Evolutionary conservation across 2,329 filamentous ascomycete species (phyloP), one percentile per base, ranked within the genome.

Genomic region (Westerdykella ornata): DNA sequence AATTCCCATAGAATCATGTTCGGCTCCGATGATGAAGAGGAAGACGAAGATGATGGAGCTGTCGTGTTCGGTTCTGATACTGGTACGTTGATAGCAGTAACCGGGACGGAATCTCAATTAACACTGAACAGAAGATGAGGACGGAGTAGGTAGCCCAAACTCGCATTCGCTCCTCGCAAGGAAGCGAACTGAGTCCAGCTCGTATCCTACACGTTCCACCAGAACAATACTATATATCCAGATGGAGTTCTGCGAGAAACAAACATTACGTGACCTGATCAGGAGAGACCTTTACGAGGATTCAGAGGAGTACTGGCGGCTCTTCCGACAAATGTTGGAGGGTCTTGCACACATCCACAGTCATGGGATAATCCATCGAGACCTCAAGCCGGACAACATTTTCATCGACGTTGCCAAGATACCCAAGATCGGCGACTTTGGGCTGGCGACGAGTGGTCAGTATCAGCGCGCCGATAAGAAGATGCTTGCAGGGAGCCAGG

Each of bases 221-320:
- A 78, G 78, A 39, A 89, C 84, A 0, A 82, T 89, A 5, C 74
- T 98, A 32, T 98, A 96, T 62, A 97, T 98, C 42, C 92, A 94
- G 46, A 98, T 98, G 92, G 92, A 98, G 62, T 94, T 96, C 53
- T 98, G 92, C 59, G 90, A 97, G 62, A 92, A 90, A 60, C 80
- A 85, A 51, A 97, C 92, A 0, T 76, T 98, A 22, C 83, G 89
- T 15, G 88, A 97, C 71, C 69, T 96, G 20, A 94, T 98, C 43
- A 76, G 79, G 16, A 80, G 83, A 54, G 83, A 81, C 20, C 69
- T 97, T 9, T 79, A 80, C 52, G 81, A 85, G 52, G 81, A 89
- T 43, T 74, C 77, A 1, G 77, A 88, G 19, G 85, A 94, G 55
- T 79, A 85, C 13, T 98, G 92, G 92, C 81, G 88, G 20, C 72